Conservation (phyloP, 192 early-diverging fungal species). For the Funneliformis geosporum region DNA sequence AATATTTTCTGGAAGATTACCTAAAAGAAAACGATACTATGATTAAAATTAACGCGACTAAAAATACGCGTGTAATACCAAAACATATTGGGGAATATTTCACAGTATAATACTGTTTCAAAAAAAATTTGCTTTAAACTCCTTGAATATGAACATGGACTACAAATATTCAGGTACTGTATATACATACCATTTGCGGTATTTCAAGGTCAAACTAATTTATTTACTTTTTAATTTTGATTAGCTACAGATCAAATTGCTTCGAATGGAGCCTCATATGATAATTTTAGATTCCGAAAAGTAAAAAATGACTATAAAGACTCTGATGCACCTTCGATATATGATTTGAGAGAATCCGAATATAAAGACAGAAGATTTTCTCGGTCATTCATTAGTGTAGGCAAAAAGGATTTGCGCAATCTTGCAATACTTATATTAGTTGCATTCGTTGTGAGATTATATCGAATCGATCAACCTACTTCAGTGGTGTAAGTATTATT, state of each 20-base stretch:
- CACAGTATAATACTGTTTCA: too few species aligned
- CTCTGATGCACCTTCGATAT: neutral
- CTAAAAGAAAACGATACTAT: too few species aligned
- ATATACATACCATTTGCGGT: too few species aligned
- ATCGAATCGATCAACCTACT: slow-evolving; percentile 44
- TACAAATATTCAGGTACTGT: too few species aligned
- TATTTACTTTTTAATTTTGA: neutral
- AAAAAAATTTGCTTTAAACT: too few species aligned
- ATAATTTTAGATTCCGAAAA: neutral
- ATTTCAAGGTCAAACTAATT: too few species aligned
- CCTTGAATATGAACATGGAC: too few species aligned
- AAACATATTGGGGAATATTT: too few species aligned
- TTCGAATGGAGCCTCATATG: neutral
- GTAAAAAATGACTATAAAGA: neutral
- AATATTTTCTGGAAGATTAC: too few species aligned
- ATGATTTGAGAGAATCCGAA: neutral
- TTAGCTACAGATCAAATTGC: neutral
- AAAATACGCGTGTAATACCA: too few species aligned
- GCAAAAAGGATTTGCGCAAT: slow-evolving; percentile 33
- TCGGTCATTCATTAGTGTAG: neutral
- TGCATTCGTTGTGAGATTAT: slow-evolving; percentile 45
- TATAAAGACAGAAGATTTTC: neutral
- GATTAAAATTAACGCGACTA: too few species aligned
- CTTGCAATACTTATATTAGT: slow-evolving; percentile 37
- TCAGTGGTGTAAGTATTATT: slow-evolving; percentile 53